Conservation (phyloP, 2,329 filamentous ascomycete genomes). For the Colletotrichum endophyticum region DNA sequence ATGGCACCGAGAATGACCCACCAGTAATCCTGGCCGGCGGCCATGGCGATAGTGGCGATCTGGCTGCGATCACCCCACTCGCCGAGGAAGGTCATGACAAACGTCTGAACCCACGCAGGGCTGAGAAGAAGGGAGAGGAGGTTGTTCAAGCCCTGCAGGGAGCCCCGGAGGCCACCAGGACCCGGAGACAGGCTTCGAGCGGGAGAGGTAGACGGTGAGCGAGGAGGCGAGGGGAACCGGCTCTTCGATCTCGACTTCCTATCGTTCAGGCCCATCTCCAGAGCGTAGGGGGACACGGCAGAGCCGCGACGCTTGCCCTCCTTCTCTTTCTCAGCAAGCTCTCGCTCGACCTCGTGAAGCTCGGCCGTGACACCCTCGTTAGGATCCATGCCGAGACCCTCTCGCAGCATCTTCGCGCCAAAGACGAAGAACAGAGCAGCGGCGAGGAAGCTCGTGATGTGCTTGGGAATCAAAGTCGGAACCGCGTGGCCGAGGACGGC, state of each 20-base stretch:
- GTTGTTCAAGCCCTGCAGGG: constrained; percentile 76
- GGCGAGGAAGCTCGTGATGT: constrained; percentile 87
- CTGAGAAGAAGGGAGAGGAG: constrained; percentile 87
- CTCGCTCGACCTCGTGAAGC: constrained; percentile 95
- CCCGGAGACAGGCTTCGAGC: constrained; percentile 62
- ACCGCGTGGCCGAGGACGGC: constrained; percentile 92
- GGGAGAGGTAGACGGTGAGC: constrained; percentile 80
- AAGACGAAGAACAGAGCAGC: constrained; percentile 88
- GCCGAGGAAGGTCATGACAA: constrained; percentile 97
- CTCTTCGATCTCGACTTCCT: constrained; percentile 75
- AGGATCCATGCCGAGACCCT: constrained; percentile 87
- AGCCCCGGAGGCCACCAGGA: constrained; percentile 31
- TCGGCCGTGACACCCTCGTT: constrained; percentile 94
- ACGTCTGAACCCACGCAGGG: constrained; percentile 98
- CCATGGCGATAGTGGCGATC: constrained; percentile 99
- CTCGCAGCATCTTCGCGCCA: constrained; percentile 80
- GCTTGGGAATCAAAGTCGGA: constrained; percentile 86
- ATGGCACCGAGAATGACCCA: constrained; percentile 94
- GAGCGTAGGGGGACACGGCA: constrained; percentile 73
- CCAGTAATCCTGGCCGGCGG: constrained; percentile 97
- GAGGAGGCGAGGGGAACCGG: constrained; percentile 79
- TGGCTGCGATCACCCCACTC: constrained; percentile 98
- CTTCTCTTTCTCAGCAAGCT: constrained; percentile 92
- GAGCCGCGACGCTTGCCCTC: constrained; percentile 70
- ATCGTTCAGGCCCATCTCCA: constrained; percentile 78